Conservation (phyloP, 208 protist species). For the Crithidia acanthocephali region DNA sequence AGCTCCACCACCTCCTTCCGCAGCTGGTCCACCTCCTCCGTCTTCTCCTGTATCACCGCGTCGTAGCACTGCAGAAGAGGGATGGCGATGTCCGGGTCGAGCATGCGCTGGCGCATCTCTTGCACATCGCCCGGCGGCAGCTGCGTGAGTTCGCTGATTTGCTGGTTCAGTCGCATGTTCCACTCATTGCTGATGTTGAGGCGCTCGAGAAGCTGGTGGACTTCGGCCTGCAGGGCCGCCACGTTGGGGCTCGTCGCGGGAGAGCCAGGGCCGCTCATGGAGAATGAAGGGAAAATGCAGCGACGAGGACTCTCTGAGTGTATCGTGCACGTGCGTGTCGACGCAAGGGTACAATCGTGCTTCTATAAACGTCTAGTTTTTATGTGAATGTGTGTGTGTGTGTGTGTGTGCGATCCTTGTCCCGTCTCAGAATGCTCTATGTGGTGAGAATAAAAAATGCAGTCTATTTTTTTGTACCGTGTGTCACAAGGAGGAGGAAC, state of each 20-base stretch:
- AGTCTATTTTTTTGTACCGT: no score
- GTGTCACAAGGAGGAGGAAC: no score
- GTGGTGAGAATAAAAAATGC: no score
- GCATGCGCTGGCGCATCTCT: conserved; percentile 68
- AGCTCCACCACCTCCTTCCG: conserved; percentile 34
- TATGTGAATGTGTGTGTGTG: no score
- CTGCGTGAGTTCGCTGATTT: conserved; percentile 78
- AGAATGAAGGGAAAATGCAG: no score
- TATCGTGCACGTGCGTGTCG: no score
- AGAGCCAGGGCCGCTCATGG: background rate
- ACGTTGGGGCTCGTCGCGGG: conserved; percentile 9
- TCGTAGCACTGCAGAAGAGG: conserved; percentile 90
- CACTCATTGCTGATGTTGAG: conserved; percentile 79
- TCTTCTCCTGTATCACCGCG: conserved; percentile 75
- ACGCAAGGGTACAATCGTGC: no score
- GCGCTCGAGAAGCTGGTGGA: conserved; percentile 61
- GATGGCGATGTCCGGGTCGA: conserved; percentile 83
- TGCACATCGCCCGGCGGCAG: conserved; percentile 67
- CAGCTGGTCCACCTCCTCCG: conserved; percentile 53
- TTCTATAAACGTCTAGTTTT: no score
- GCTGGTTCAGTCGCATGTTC: conserved; percentile 75
- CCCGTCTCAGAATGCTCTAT: no score
- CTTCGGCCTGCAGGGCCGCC: conserved; percentile 36
- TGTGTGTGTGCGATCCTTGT: no score
- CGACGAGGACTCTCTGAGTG: no score